These are phyloP conservation scores for Fusarium sp. DNA, from an alignment of 2,329 filamentous ascomycete species.

Conservation along the genomic window DNA sequence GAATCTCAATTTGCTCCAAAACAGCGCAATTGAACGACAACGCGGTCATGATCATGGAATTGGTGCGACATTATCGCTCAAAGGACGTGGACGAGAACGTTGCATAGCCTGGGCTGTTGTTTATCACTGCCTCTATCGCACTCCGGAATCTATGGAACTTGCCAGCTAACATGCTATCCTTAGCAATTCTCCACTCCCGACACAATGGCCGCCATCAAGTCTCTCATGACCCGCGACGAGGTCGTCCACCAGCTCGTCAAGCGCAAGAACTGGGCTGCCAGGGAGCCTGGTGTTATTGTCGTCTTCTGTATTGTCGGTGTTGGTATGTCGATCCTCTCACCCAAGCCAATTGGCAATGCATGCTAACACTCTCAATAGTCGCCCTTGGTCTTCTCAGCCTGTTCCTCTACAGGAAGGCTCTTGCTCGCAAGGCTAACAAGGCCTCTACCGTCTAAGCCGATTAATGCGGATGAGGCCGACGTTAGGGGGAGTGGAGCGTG, in stretches of 20 bases:
- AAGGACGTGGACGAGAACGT: constrained; percentile 15
- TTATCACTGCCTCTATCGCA: neutral
- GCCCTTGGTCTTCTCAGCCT: constrained; percentile 47
- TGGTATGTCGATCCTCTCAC: constrained; percentile 46
- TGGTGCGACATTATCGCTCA: constrained; percentile 11
- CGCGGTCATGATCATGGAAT: constrained; percentile 13
- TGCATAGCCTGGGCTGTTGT: neutral
- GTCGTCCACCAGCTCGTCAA: constrained; percentile 53
- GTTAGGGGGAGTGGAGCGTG: constrained; percentile 38
- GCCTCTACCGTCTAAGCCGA: constrained; percentile 40
- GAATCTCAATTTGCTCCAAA: neutral
- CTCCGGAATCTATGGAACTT: neutral
- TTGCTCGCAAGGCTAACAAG: constrained; percentile 50
- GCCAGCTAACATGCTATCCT: constrained; percentile 12
- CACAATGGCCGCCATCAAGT: constrained; percentile 57
- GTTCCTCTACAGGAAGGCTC: constrained; percentile 47
- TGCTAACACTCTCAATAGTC: constrained; percentile 45
- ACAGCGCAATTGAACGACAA: constrained; percentile 22
- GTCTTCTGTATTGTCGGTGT: constrained; percentile 58
- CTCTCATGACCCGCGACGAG: constrained; percentile 52
- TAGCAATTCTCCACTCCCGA: constrained; percentile 45
- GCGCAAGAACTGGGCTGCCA: constrained; percentile 55
- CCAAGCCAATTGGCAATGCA: neutral
- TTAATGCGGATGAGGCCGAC: constrained; percentile 16
- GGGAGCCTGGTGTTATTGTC: constrained; percentile 55